Base-by-base conservation (phyloP, 768 basidiomycete species). In the Leccinum longicurvipes region DNA sequence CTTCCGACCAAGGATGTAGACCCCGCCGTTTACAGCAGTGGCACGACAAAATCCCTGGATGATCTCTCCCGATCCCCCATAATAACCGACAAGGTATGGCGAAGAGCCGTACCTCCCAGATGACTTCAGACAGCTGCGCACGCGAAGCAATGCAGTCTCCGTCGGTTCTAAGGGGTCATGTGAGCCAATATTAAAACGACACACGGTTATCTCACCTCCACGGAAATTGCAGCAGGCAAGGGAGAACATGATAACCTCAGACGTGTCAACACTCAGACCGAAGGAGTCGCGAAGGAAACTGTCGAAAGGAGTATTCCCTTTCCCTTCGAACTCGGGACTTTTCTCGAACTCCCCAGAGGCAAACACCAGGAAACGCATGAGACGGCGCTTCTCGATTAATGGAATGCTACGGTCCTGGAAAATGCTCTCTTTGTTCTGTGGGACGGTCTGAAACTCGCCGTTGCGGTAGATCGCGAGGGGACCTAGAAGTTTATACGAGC, bases 311-410 rank as follows among this genome's bases (percentile, higher is more conserved):
- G 70, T 64, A 23, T 83, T 67, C 14, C 83, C 78, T 60, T 82
- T 80, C 6, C 81, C 81, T 67, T 79, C 70, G 2, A 88, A 63
- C 60, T 90, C 87, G 15, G 75, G 72, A 57, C 77, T 79, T 19
- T 68, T 72, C 67, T 91, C 91, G 54, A 90, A 90, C 1, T 91
- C 87, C 0, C 84, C 83, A 2, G 82, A 81, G 34, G 90, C 86
- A 65, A 92, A 94, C 62, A 86, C 80, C 46, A 98, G 73, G 63
- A 96, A 93, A 55, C 94, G 90, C 90, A 98, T 98, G 24, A 98
- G 75, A 29, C 90, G 80, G 44, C 95, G 77, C 74, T 98, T 98
- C 59, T 95, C 91, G 29, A 94, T 68, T 11, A 98, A 77, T 7
- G 78, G 78, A 8, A 98, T 81, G 9, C 77, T 78, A 65, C 84